Base-by-base conservation (phyloP, 1,284 basidiomycete species). In the Apiotrichum brassicae region DNA sequence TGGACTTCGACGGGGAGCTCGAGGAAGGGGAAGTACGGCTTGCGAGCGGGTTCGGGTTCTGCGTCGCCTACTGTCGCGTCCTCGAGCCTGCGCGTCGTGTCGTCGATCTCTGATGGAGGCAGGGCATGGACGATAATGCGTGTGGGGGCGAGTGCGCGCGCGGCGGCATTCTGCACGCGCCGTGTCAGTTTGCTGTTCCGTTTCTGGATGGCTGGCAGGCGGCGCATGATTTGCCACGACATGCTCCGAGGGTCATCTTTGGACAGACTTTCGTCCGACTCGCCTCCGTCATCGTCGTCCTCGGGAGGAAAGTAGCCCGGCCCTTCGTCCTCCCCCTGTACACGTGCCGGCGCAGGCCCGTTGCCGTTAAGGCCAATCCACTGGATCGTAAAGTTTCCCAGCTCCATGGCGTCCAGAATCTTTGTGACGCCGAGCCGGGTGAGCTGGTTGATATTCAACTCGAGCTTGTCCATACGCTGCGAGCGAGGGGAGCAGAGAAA, bases 381-480 rank as follows among this genome's bases (percentile, higher is more conserved):
- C 4, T 48, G 33, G 11, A 71, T 44, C 1, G 59, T 57, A 38
- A 54, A 69, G 54, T 70, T 66, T 14, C 26, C 37, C 3, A 23
- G 18, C 25, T 71, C 66, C 16, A 70, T 40, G 0, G 62, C 56
- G 48, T 70, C 63, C 11, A 71, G 48, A 26, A 71, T 64, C 8
- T 51, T 34, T 4, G 49, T 47, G 1, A 70, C 61, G 11, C 62
- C 65, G 5, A 45, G 40, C 0, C 42, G 51, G 1, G 68, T 66
- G 19, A 71, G 53, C 6, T 48, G 38, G 48, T 71, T 71, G 13
- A 59, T 66, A 53, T 71, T 68, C 37, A 71, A 51, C 41, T 68
- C 61, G 16, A 71, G 55, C 6, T 48, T 39, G 25, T 62, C 57
- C 16, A 70, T 47, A 14, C 54, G 51, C 23, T 65, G 57, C 9